Conservation (phyloP, 2,329 filamentous ascomycete genomes). For the Fusarium sarcochroum region DNA sequence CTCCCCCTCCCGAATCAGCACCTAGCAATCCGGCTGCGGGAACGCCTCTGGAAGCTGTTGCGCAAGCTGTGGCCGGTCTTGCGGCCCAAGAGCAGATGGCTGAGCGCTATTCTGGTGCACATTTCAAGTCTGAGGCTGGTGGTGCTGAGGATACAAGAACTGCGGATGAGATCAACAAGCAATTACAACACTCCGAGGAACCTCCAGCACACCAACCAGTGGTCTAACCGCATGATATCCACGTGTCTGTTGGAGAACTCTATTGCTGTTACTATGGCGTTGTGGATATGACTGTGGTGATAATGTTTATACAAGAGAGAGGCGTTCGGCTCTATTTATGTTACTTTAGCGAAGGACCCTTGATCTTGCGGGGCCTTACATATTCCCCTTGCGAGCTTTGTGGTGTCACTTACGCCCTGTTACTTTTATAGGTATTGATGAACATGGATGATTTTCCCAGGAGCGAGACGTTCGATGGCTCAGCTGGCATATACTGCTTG, state of each 20-base stretch:
- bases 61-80: conserved; percentile 63
- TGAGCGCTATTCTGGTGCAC: conserved; percentile 52
- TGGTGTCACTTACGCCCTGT: conserved; percentile 12
- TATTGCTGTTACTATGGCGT: conserved; percentile 41
- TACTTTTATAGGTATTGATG: conserved; percentile 9
- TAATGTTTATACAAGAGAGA: conserved; percentile 38
- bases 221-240: conserved; percentile 42
- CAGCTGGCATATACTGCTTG: conserved; percentile 9
- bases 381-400: conserved; percentile 8
- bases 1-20: conserved; percentile 41
- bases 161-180: conserved; percentile 68
- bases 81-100: conserved; percentile 59
- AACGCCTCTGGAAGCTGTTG: conserved; percentile 64
- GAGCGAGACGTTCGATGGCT: conserved; percentile 4
- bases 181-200: conserved; percentile 63
- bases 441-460: conserved; percentile 11
- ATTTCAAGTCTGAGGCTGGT: conserved; percentile 56
- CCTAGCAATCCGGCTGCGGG: conserved; percentile 50
- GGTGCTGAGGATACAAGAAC: conserved; percentile 61
- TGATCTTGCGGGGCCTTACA: conserved; percentile 1
- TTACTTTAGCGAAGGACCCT: conserved; percentile 22
- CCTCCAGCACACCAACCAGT: conserved; percentile 34
- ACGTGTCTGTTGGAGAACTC: conserved; percentile 14
- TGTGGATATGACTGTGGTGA: conserved; percentile 35
- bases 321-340: conserved; percentile 43